Conservation (phyloP, 2,329 filamentous ascomycete genomes). For the Lachnellula occidentalis region DNA sequence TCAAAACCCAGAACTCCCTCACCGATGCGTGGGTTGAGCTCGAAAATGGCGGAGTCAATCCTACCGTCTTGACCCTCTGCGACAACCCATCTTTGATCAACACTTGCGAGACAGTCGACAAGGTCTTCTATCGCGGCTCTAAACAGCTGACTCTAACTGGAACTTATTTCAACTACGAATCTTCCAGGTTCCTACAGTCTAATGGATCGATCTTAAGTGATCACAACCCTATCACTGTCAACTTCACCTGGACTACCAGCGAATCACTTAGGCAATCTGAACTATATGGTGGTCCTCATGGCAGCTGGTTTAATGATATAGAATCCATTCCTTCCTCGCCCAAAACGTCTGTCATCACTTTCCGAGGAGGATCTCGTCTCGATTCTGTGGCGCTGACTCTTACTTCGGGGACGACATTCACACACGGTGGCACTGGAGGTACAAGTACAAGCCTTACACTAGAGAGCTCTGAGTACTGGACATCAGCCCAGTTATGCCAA, state of each 20-base stretch:
- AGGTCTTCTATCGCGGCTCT: slow-evolving; percentile 51
- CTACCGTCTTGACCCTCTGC: slow-evolving; percentile 42
- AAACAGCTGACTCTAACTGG: slow-evolving; percentile 42
- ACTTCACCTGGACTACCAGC: slow-evolving; percentile 42
- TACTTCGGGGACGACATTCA: slow-evolving; percentile 41
- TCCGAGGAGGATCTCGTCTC: slow-evolving; percentile 44
- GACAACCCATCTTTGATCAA: slow-evolving; percentile 49
- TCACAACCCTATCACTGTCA: slow-evolving; percentile 59
- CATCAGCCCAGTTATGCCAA: slow-evolving; percentile 44
- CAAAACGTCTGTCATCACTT: slow-evolving; percentile 34
- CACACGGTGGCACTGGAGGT: slow-evolving; percentile 51
- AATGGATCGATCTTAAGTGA: slow-evolving; percentile 55
- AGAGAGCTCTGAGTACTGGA: slow-evolving; percentile 44
- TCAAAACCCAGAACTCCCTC: slow-evolving; percentile 47
- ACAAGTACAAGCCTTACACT: slow-evolving; percentile 38
- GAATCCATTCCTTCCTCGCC: slow-evolving; percentile 31
- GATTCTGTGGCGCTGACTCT: slow-evolving; percentile 46
- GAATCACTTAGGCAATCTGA: slow-evolving; percentile 38
- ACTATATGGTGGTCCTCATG: slow-evolving; percentile 44
- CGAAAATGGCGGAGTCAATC: slow-evolving; percentile 41
- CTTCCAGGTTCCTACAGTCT: slow-evolving; percentile 49
- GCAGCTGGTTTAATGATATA: slow-evolving; percentile 53
- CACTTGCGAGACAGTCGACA: slow-evolving; percentile 62
- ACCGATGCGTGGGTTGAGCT: slow-evolving; percentile 57
- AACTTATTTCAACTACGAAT: slow-evolving; percentile 49